Conservation (phyloP, 2,329 filamentous ascomycete species). For the Trichoderma semiorbis region DNA sequence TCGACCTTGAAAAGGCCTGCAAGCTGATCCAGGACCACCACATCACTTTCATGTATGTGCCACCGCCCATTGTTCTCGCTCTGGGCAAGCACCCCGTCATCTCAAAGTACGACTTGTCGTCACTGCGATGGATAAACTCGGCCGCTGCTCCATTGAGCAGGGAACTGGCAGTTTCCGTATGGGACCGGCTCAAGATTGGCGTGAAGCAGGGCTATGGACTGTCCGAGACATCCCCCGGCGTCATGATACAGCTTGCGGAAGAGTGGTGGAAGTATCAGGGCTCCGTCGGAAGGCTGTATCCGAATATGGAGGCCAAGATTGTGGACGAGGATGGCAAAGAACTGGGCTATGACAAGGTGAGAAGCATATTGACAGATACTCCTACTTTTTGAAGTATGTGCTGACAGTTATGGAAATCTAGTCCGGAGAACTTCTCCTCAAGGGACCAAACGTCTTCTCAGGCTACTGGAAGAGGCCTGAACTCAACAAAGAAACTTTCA, state of each 20-base stretch:
- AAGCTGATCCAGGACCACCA: slow-evolving; percentile 68
- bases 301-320: slow-evolving; percentile 78
- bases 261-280: slow-evolving; percentile 76
- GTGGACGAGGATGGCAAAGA: slow-evolving; percentile 60
- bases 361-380: neutral
- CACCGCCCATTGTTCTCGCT: slow-evolving; percentile 77
- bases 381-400: neutral
- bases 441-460: slow-evolving; percentile 75
- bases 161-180: slow-evolving; percentile 75
- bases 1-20: slow-evolving; percentile 79
- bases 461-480: slow-evolving; percentile 75
- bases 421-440: slow-evolving; percentile 70
- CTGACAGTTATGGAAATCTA: slow-evolving; percentile 4
- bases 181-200: slow-evolving; percentile 68
- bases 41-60: slow-evolving; percentile 76
- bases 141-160: slow-evolving; percentile 81
- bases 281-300: slow-evolving; percentile 71
- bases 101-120: slow-evolving; percentile 74
- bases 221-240: slow-evolving; percentile 79
- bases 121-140: slow-evolving; percentile 78
- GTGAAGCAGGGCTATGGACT: slow-evolving; percentile 94
- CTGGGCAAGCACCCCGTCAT: slow-evolving; percentile 77
- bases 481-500: slow-evolving; percentile 67
- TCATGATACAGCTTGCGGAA: slow-evolving; percentile 68
- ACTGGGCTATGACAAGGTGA: slow-evolving; percentile 50